phyloP scores from a whole-genome alignment of 2,329 filamentous ascomycete genomes.

The Sordariomycetes sp. region DNA sequence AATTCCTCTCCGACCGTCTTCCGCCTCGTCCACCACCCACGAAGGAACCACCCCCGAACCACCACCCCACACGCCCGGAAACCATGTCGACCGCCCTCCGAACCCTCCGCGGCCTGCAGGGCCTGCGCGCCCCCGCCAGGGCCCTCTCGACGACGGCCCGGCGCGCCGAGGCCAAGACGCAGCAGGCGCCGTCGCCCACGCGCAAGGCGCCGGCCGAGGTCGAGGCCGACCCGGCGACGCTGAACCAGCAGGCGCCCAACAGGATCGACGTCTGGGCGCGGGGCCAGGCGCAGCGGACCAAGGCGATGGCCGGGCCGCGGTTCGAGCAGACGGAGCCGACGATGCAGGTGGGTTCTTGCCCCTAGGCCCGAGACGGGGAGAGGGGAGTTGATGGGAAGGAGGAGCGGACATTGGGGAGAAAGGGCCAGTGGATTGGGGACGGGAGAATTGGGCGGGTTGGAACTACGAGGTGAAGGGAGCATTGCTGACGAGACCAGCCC shows the following conservation, averaged over 20 bases:
- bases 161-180: constrained; percentile 29
- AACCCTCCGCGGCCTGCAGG: constrained; percentile 30
- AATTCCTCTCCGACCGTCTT: constrained; percentile 11
- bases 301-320: constrained; percentile 85
- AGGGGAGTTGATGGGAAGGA: neutral
- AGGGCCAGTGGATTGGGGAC: neutral
- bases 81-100: constrained; percentile 34
- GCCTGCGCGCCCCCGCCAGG: constrained; percentile 24
- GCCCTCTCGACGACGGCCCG: constrained; percentile 37
- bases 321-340: constrained; percentile 97
- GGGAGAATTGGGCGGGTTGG: neutral
- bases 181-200: constrained; percentile 23
- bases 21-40: constrained; percentile 4
- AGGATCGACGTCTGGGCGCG: constrained; percentile 69
- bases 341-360: constrained; percentile 58
- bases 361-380: neutral
- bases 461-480: neutral
- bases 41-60: neutral
- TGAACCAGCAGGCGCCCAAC: constrained; percentile 70
- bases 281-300: constrained; percentile 69
- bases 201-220: constrained; percentile 26
- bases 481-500: constrained; percentile 44
- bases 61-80: neutral
- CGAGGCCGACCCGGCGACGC: constrained; percentile 13
- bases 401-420: neutral